phyloP scores from a whole-genome alignment of 345 rosid species.

The Psidium friedrichsthalianum region DNA sequence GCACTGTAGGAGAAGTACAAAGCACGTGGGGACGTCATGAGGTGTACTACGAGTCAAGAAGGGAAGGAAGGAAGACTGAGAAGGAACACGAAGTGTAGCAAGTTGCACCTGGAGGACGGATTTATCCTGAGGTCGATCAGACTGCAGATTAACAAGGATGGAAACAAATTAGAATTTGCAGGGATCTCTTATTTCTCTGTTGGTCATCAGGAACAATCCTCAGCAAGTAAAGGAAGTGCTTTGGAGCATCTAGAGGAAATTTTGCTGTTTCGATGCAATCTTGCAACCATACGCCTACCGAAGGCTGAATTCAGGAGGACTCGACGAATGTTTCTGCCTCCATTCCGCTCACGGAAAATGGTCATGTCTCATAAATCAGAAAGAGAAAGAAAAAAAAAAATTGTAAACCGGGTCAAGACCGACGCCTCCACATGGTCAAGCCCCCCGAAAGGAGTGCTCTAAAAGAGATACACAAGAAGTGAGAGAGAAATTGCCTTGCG shows the following conservation, averaged over 20 bases:
- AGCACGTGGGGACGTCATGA: constrained; percentile 96
- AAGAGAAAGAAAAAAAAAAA: no score
- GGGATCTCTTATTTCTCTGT: not conserved
- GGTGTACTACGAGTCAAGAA: constrained; percentile 97
- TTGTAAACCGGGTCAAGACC: no score
- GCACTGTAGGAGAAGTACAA: constrained; percentile 73
- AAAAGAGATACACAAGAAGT: not conserved
- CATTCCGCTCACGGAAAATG: constrained; percentile 39
- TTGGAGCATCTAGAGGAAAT: constrained; percentile 82
- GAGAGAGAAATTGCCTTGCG: not conserved
- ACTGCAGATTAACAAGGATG: constrained; percentile 4
- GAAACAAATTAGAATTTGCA: not conserved
- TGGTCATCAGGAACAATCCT: constrained; percentile 12
- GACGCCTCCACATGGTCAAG: not conserved
- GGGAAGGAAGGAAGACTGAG: constrained; percentile 89
- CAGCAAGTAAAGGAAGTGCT: constrained; percentile 87
- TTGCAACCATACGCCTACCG: constrained; percentile 42
- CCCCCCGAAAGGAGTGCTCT: not conserved
- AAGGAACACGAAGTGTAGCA: constrained; percentile 91
- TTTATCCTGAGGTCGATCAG: constrained; percentile 40
- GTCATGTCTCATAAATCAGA: no score
- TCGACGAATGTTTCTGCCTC: constrained; percentile 50
- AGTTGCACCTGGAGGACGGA: constrained; percentile 75
- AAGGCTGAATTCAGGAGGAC: constrained; percentile 48
- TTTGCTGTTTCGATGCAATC: constrained; percentile 63